Conservation (phyloP, 805 yeast genomes). For the Millerozyma miso region DNA sequence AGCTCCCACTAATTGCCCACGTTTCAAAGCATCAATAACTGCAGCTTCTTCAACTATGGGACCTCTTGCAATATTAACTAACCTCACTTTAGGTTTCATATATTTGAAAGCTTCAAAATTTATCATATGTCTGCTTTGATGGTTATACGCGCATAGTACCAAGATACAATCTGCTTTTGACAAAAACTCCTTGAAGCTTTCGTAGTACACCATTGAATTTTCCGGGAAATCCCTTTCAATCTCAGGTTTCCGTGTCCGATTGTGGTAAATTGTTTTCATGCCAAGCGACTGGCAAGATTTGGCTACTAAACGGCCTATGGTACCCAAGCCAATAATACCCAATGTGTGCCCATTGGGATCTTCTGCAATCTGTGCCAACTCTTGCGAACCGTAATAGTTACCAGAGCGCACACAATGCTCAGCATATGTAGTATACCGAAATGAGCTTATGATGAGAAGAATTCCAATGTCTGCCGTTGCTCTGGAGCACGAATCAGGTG, state of each 20-base stretch:
- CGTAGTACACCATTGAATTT: slow-evolving; percentile 25
- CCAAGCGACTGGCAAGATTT: slow-evolving; percentile 39
- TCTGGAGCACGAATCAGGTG: slow-evolving; percentile 48
- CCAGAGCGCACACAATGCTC: slow-evolving; percentile 51
- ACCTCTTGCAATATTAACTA: slow-evolving; percentile 37
- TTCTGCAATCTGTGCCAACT: slow-evolving; percentile 30
- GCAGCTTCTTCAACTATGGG: slow-evolving; percentile 39
- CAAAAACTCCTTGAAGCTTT: slow-evolving; percentile 19
- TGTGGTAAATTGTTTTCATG: slow-evolving; percentile 41
- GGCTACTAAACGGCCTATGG: slow-evolving; percentile 54
- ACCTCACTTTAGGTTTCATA: slow-evolving; percentile 21
- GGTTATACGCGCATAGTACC: slow-evolving; percentile 36
- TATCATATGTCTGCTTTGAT: slow-evolving; percentile 35
- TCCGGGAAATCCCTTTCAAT: slow-evolving; percentile 21
- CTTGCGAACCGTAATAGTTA: slow-evolving; percentile 22
- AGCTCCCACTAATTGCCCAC: slow-evolving; percentile 39
- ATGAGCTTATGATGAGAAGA: slow-evolving; percentile 47
- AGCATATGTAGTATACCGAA: slow-evolving; percentile 35
- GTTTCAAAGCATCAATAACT: slow-evolving; percentile 33
- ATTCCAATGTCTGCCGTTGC: slow-evolving; percentile 58
- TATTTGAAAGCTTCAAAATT: slow-evolving; percentile 24
- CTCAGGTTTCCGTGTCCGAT: slow-evolving; percentile 26
- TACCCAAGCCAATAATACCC: slow-evolving; percentile 78
- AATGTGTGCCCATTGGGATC: slow-evolving; percentile 69
- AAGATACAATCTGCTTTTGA: slow-evolving; percentile 26